Percentiles rank a stretch among this genome's conserved stretches.
Conservation (phyloP, 495 filamentous ascomycete species). For the Bryoglossum gracile region DNA sequence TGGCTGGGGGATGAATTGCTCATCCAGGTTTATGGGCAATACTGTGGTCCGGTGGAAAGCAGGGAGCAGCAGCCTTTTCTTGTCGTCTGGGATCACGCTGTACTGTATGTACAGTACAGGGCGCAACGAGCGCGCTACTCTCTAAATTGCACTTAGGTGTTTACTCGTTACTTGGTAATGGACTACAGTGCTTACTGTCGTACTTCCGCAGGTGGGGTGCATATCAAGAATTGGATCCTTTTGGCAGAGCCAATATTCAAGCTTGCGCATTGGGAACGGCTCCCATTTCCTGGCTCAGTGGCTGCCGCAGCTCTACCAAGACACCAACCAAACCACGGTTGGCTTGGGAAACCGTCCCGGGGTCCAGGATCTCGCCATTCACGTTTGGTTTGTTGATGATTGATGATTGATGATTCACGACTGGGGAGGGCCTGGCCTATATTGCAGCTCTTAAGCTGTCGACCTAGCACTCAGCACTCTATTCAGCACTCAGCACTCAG, state of each 20-base stretch:
- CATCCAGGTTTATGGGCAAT: too few species aligned
- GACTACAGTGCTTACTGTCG: neutral
- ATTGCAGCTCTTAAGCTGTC: neutral
- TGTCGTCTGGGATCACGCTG: neutral
- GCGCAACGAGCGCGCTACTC: neutral
- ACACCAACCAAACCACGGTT: neutral
- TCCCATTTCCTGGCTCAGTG: neutral
- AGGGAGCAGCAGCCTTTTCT: too few species aligned
- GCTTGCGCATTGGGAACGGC: neutral
- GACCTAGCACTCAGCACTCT: too few species aligned
- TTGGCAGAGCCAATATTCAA: slow-evolving; percentile 2
- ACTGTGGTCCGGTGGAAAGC: too few species aligned
- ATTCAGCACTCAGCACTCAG: too few species aligned
- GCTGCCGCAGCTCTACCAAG: neutral
- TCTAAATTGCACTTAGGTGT: too few species aligned
- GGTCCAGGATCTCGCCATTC: neutral
- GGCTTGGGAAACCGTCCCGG: neutral
- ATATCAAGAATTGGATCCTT: neutral
- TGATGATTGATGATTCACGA: too few species aligned
- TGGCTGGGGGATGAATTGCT: too few species aligned
- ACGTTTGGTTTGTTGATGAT: too few species aligned
- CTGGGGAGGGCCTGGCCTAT: neutral
- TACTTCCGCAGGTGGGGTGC: neutral
- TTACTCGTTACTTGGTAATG: neutral
- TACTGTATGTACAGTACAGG: neutral